Evolutionary conservation across 768 basidiomycete genomes (phyloP).

Genomic region (Tricholoma terreum): DNA sequence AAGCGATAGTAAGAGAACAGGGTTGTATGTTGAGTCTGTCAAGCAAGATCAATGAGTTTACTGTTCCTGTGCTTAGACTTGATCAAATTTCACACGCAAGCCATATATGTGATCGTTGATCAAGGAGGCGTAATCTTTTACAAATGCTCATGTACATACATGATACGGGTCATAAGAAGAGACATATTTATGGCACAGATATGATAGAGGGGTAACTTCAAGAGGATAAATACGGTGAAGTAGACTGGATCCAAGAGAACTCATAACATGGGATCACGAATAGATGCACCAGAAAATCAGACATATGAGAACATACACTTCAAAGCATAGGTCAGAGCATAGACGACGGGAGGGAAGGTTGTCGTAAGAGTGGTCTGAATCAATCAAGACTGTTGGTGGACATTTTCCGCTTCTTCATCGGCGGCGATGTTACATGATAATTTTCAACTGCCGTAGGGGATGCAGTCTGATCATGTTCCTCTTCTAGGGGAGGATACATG

Average conservation of each 20-base stretch:
- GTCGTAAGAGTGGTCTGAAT: background rate
- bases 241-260: background rate
- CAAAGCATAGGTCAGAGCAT: background rate
- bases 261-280: background rate
- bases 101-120: conserved; percentile 14
- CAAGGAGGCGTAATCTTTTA: conserved; percentile 2
- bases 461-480: conserved; percentile 24
- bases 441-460: conserved; percentile 6
- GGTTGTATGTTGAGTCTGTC: conserved; percentile 20
- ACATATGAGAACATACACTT: conserved; percentile 1
- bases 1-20: conserved; percentile 10
- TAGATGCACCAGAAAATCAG: conserved; percentile 3
- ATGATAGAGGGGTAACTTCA: background rate
- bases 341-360: background rate
- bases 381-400: conserved; percentile 26
- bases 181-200: conserved; percentile 4
- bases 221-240: conserved; percentile 1
- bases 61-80: conserved; percentile 18
- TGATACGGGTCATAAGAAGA: background rate
- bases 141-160: background rate
- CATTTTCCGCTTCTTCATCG: conserved; percentile 50
- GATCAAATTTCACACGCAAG: conserved; percentile 25
- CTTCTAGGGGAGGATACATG: conserved; percentile 27
- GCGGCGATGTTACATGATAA: conserved; percentile 32
- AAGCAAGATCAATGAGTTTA: conserved; percentile 17